Evolutionary conservation across 208 protist species (phyloP), one percentile per base, ranked within the genome.

Genomic region (Leishmania gerbilli): DNA sequence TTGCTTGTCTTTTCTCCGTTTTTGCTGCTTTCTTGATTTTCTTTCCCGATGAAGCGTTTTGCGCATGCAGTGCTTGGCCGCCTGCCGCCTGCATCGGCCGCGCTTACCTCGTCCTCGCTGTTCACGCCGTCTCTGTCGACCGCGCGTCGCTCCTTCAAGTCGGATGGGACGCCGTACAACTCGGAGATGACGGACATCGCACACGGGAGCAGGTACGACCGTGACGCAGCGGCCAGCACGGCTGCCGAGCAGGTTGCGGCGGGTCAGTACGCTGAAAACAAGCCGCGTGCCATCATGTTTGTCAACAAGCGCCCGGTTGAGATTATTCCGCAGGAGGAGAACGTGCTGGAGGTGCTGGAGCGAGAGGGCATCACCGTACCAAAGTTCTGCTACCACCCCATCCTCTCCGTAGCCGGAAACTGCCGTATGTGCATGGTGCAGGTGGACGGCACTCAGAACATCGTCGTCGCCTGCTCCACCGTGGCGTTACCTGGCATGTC

Each of bases 401-500:
- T 97, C 80, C 93, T 99, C 42, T 98, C 97, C 45, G 95, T 99
- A 24, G 97, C 97, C 13, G 98, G 98, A 74, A 99, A 99, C 91
- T 99, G 98, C 90, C 92, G 98, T 69, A 99, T 99, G 98, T 99
- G 98, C 86, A 94, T 99, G 69, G 98, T 99, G 77, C 97, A 99
- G 89, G 89, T 99, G 1, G 95, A 96, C 82, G 98, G 98, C 74
- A 97, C 96, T 68, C 94, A 97, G 84, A 99, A 99, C 89, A 91
- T 99, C 47, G 90, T 99, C 1, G 98, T 99, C n/a, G 93, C 97
- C 13, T 99, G 98, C 87, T 95, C 97, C 49, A 99, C 98, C n/a
- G 97, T 98, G 51, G 91, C 95, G 49, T 88, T 98, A 82, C 95
- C 97, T 1, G 97, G 97, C 75, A 99, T 99, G 98, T 98, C 92